Conservation (phyloP, 768 basidiomycete species). For the Boletus patriciae region DNA sequence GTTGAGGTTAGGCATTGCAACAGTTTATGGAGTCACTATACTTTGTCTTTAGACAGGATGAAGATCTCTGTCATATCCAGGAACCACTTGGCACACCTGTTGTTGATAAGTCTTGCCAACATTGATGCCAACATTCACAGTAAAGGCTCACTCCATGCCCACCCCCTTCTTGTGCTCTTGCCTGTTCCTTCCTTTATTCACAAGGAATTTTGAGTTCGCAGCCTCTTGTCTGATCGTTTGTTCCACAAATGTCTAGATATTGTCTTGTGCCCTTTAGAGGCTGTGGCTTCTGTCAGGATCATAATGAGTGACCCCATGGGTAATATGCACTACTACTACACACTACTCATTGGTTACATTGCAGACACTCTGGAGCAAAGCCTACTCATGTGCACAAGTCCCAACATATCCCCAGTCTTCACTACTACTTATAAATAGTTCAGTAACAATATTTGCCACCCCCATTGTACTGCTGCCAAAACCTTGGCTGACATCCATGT, state of each 20-base stretch:
- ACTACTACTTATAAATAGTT: too few species aligned
- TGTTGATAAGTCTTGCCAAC: not conserved
- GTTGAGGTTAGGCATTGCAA: too few species aligned
- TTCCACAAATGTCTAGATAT: not conserved
- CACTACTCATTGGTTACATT: not conserved
- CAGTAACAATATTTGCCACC: too few species aligned
- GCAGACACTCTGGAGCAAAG: too few species aligned
- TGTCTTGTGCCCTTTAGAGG: not conserved
- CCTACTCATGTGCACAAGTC: too few species aligned
- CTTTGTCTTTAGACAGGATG: not conserved
- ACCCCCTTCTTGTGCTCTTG: not conserved
- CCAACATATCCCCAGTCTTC: too few species aligned
- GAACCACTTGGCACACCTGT: not conserved
- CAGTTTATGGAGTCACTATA: too few species aligned
- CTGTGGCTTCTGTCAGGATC: not conserved
- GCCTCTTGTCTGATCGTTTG: not conserved
- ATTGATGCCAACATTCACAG: not conserved
- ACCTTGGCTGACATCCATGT: too few species aligned
- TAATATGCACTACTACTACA: not conserved
- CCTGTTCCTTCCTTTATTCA: not conserved
- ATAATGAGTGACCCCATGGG: not conserved
- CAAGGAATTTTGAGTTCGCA: not conserved
- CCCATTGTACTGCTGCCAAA: too few species aligned
- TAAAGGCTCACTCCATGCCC: not conserved
- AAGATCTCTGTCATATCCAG: not conserved